These are phyloP conservation scores for Lachnellula arida DNA, from an alignment of 2,329 filamentous ascomycete genomes.

Conservation along the genomic window DNA sequence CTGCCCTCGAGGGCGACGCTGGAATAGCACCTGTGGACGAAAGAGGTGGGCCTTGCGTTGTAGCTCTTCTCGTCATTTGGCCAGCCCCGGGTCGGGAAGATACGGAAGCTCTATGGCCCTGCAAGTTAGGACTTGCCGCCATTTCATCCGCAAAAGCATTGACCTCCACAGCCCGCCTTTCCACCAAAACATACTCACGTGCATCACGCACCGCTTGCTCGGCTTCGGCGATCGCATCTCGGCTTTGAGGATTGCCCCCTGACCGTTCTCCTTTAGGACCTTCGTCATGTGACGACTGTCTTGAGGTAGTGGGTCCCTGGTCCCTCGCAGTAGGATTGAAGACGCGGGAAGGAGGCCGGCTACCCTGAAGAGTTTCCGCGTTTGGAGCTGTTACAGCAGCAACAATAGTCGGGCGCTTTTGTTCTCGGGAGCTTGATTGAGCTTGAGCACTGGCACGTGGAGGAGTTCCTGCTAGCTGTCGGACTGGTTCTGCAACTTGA, in stretches of 20 bases:
- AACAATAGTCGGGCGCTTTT: constrained; percentile 20
- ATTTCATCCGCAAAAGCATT: constrained; percentile 96
- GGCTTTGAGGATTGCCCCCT: constrained; percentile 13
- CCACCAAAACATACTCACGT: constrained; percentile 91
- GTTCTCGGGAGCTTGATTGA: constrained; percentile 18
- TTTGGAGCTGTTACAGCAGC: constrained; percentile 27
- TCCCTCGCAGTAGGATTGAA: constrained; percentile 10
- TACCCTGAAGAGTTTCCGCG: constrained; percentile 30
- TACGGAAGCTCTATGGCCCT: constrained; percentile 37
- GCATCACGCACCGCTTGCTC: constrained; percentile 78
- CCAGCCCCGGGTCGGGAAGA: constrained; percentile 56
- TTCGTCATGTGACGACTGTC: constrained; percentile 23
- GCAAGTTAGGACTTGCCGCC: constrained; percentile 63
- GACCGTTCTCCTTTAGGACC: constrained; percentile 19
- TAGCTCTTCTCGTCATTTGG: constrained; percentile 68
- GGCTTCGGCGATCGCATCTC: constrained; percentile 60
- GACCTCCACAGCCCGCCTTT: constrained; percentile 92
- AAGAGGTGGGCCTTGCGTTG: constrained; percentile 68
- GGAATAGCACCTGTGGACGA: constrained; percentile 66
- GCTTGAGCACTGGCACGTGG: constrained; percentile 9
- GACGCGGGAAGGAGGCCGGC: constrained; percentile 27
- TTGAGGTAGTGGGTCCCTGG: constrained; percentile 10
- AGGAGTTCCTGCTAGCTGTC: constrained; percentile 20
- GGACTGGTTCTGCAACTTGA: constrained; percentile 13
- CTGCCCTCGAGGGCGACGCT: constrained; percentile 62